A percentile compares a stretch with the other conserved stretches of the same genome.
These are phyloP conservation scores for Fusarium illudens DNA, from an alignment of 2,329 filamentous ascomycete species.

Conservation along the genomic window DNA sequence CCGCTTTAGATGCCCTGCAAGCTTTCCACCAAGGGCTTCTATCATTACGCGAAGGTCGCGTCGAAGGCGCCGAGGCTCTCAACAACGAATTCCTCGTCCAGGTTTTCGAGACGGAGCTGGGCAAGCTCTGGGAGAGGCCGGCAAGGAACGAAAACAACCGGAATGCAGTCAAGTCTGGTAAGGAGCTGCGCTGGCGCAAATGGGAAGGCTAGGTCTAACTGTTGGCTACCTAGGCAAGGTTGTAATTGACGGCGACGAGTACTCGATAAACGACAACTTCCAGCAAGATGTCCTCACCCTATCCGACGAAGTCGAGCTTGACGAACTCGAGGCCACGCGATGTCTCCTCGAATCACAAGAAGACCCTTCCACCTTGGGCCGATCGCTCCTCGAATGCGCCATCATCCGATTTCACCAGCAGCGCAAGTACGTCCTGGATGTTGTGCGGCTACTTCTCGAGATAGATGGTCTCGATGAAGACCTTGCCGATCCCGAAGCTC, in stretches of 20 bases:
- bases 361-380: slow-evolving; percentile 73
- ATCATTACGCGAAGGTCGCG: slow-evolving; percentile 74
- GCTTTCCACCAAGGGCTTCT: slow-evolving; percentile 86
- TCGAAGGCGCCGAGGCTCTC: slow-evolving; percentile 69
- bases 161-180: slow-evolving; percentile 73
- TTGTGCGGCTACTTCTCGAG: slow-evolving; percentile 80
- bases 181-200: slow-evolving; percentile 31
- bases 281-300: slow-evolving; percentile 82
- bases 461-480: slow-evolving; percentile 66
- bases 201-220: slow-evolving; percentile 26
- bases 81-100: slow-evolving; percentile 75
- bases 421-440: slow-evolving; percentile 83
- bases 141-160: slow-evolving; percentile 79
- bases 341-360: slow-evolving; percentile 78
- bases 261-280: slow-evolving; percentile 85
- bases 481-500: slow-evolving; percentile 50
- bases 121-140: slow-evolving; percentile 77
- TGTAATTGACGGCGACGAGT: slow-evolving; percentile 75
- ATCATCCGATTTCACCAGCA: slow-evolving; percentile 90
- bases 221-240: slow-evolving; percentile 71
- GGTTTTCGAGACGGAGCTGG: slow-evolving; percentile 75
- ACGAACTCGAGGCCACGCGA: slow-evolving; percentile 84
- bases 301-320: slow-evolving; percentile 87
- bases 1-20: slow-evolving; percentile 79
- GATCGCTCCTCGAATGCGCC: slow-evolving; percentile 78